Conservation (phyloP, 306 rosid species). For the Morella rubra region DNA sequence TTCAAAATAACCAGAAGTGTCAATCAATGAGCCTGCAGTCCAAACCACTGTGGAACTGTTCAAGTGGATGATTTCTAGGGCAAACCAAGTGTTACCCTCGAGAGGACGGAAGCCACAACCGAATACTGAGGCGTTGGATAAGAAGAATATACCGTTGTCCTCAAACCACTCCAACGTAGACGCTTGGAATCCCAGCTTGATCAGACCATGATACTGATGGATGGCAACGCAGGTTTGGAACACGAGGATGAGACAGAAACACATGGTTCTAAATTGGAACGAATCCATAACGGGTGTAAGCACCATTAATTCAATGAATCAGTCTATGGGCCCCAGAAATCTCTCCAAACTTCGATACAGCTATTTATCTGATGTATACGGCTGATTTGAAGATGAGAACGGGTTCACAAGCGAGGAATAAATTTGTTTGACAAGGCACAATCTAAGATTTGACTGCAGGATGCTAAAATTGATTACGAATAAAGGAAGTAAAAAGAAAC, state of each 20-base stretch:
- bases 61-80: conserved; percentile 35
- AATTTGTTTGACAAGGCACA: too few relatives aligned
- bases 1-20: conserved; percentile 17
- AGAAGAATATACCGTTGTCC: conserved; percentile 25
- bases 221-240: conserved; percentile 21
- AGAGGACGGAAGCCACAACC: conserved; percentile 29
- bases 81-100: conserved; percentile 12
- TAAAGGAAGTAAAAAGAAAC: too few relatives aligned
- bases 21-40: conserved; percentile 30
- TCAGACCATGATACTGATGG: conserved; percentile 18
- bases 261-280: not conserved
- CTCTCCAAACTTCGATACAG: too few relatives aligned
- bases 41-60: conserved; percentile 28
- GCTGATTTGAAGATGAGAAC: too few relatives aligned
- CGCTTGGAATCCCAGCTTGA: conserved; percentile 36
- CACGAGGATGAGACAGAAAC: conserved; percentile 11
- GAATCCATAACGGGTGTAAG: conserved; percentile 9
- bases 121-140: conserved; percentile 30
- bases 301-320: too few relatives aligned
- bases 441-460: too few relatives aligned
- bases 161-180: conserved; percentile 25
- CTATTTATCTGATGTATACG: too few relatives aligned
- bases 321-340: too few relatives aligned
- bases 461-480: too few relatives aligned
- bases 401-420: too few relatives aligned